phyloP scores from a whole-genome alignment of 1,284 basidiomycete species.

The Mycena citricolor region DNA sequence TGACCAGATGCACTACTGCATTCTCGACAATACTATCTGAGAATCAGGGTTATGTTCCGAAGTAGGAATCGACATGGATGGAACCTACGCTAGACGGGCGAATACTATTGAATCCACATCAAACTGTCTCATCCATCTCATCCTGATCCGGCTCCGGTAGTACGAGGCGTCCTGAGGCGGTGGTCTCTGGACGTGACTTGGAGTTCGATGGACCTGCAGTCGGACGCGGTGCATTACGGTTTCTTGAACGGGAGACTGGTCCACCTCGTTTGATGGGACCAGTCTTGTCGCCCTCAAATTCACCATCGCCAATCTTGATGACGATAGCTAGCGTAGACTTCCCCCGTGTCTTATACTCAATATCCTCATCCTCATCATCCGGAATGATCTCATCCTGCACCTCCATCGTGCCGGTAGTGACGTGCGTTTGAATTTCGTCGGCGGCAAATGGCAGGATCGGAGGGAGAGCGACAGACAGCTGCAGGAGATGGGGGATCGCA shows the following conservation, averaged over 20 bases:
- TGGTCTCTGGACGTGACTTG: too few relatives aligned
- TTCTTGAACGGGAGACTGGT: background rate
- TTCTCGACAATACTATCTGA: too few relatives aligned
- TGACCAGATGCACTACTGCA: too few relatives aligned
- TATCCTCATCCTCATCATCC: slow-evolving; percentile 73
- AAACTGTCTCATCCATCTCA: too few relatives aligned
- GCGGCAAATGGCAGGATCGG: slow-evolving; percentile 68
- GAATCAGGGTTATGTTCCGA: too few relatives aligned
- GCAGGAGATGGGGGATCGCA: slow-evolving; percentile 80
- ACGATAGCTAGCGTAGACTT: slow-evolving; percentile 67
- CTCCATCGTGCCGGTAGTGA: slow-evolving; percentile 74
- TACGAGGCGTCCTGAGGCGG: slow-evolving; percentile 7
- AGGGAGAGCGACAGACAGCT: slow-evolving; percentile 72
- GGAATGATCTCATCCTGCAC: slow-evolving; percentile 80
- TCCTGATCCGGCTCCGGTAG: slow-evolving; percentile 22
- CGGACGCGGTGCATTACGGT: too few relatives aligned
- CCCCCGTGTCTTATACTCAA: slow-evolving; percentile 60
- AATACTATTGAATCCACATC: too few relatives aligned
- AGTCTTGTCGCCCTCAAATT: slow-evolving; percentile 38
- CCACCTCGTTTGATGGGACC: slow-evolving; percentile 8
- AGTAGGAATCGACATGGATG: too few relatives aligned
- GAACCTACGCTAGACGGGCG: too few relatives aligned
- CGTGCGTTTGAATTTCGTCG: slow-evolving; percentile 66
- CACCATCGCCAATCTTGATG: slow-evolving; percentile 61
- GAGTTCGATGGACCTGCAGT: too few relatives aligned